A percentile compares a stretch with the other conserved stretches of the same genome.
These are phyloP conservation scores for Apiospora aurea DNA, from an alignment of 2,329 filamentous ascomycete genomes.

Conservation along the genomic window DNA sequence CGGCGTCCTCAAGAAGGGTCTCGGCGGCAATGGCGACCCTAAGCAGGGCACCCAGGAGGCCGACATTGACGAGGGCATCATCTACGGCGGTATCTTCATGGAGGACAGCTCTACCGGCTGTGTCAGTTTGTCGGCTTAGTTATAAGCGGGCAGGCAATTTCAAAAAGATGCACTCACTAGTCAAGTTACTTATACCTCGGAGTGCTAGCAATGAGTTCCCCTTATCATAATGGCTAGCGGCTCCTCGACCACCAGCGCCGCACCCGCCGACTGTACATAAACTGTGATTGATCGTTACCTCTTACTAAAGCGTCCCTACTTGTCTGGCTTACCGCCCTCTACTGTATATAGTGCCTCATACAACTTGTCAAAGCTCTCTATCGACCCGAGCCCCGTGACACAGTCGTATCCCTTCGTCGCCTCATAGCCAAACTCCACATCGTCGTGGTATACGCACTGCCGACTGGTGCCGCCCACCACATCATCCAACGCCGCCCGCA, in stretches of 20 bases:
- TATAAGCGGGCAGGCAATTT: background rate
- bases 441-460: conserved; percentile 47
- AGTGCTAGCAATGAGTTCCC: background rate
- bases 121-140: conserved; percentile 40
- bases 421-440: conserved; percentile 51
- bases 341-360: background rate
- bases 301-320: background rate
- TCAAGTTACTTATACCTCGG: too few species aligned
- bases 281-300: background rate
- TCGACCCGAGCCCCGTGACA: conserved; percentile 58
- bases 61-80: conserved; percentile 59
- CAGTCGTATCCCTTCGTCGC: conserved; percentile 55
- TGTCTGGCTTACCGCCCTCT: background rate
- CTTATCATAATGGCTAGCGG: background rate
- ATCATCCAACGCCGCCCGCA: conserved; percentile 49
- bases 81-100: conserved; percentile 60
- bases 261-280: background rate
- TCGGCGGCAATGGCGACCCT: conserved; percentile 51
- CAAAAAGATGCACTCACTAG: too few species aligned
- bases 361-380: conserved; percentile 46
- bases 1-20: conserved; percentile 67
- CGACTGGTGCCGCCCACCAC: conserved; percentile 49
- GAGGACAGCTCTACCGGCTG: conserved; percentile 55
- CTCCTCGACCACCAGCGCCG: background rate
- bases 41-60: conserved; percentile 56